Conservation (phyloP, 2,329 filamentous ascomycete species). For the Ophiostoma piceae region DNA sequence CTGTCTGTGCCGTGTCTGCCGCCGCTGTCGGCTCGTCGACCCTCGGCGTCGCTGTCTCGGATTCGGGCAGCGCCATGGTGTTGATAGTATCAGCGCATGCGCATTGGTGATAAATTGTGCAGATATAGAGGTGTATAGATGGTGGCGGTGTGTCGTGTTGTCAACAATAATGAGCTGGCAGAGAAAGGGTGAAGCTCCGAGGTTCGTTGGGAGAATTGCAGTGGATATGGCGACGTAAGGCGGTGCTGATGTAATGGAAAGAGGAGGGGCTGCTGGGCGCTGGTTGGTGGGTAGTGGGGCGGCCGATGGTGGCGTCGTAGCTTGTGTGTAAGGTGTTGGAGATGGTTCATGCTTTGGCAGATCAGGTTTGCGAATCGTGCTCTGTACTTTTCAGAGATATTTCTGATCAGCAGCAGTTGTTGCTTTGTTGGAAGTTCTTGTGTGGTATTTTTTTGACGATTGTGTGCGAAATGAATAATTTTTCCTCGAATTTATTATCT, state of each 20-base stretch:
- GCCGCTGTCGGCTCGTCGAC: neutral
- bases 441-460: too few species aligned
- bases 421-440: too few species aligned
- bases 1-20: neutral
- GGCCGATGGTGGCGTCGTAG: neutral
- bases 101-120: neutral
- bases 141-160: neutral
- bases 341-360: neutral
- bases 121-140: neutral
- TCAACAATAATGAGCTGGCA: neutral
- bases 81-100: neutral
- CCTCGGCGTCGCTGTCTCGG: neutral
- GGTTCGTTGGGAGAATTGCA: constrained; percentile 10
- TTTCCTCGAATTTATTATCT: too few species aligned
- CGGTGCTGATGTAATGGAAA: neutral
- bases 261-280: constrained; percentile 1
- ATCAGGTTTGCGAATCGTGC: neutral
- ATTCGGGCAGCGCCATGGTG: constrained; percentile 7
- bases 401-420: too few species aligned
- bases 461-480: too few species aligned
- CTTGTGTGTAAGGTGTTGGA: neutral
- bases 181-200: neutral
- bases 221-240: constrained; percentile 13
- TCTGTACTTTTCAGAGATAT: neutral
- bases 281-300: neutral